A percentile compares a stretch with the other conserved stretches of the same genome.
phyloP scores from a whole-genome alignment of 1,139 yeast species.

The Scheffersomyces insectosa region DNA sequence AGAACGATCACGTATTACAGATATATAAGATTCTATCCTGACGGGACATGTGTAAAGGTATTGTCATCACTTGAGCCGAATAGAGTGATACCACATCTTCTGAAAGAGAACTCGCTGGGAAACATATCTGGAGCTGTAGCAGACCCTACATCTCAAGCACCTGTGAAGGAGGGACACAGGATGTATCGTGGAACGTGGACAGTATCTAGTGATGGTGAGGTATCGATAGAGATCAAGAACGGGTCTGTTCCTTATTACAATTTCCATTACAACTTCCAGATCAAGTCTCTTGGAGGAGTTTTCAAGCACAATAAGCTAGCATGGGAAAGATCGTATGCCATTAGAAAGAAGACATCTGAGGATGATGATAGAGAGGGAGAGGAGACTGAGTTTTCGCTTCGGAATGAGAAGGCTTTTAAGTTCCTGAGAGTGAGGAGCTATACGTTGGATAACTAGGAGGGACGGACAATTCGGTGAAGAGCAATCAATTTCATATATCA shows the following conservation, averaged over 20 bases:
- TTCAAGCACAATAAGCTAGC: constrained; percentile 61
- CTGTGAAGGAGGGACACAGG: constrained; percentile 30
- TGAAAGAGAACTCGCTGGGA: constrained; percentile 23
- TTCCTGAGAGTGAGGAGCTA: constrained; percentile 65
- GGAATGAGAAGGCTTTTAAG: constrained; percentile 74
- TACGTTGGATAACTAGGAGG: constrained; percentile 16
- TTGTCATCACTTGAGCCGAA: constrained; percentile 68
- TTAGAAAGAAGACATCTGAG: constrained; percentile 42
- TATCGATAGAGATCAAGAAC: constrained; percentile 52
- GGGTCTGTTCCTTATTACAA: constrained; percentile 65
- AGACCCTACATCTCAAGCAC: neutral
- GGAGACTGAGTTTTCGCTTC: constrained; percentile 53
- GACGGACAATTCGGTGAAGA: no score
- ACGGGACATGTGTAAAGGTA: constrained; percentile 71
- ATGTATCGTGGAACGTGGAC: constrained; percentile 59
- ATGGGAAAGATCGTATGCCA: constrained; percentile 65
- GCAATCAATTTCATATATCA: no score
- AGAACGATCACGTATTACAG: constrained; percentile 86
- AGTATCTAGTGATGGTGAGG: constrained; percentile 47
- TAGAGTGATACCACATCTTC: constrained; percentile 57
- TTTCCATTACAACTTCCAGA: constrained; percentile 62
- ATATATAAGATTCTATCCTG: constrained; percentile 75
- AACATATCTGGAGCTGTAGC: constrained; percentile 1
- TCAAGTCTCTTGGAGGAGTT: constrained; percentile 56
- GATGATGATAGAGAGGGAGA: constrained; percentile 52